These are phyloP conservation scores for Intubia oerlemansii DNA, from an alignment of 2,329 filamentous ascomycete genomes.

Conservation along the genomic window DNA sequence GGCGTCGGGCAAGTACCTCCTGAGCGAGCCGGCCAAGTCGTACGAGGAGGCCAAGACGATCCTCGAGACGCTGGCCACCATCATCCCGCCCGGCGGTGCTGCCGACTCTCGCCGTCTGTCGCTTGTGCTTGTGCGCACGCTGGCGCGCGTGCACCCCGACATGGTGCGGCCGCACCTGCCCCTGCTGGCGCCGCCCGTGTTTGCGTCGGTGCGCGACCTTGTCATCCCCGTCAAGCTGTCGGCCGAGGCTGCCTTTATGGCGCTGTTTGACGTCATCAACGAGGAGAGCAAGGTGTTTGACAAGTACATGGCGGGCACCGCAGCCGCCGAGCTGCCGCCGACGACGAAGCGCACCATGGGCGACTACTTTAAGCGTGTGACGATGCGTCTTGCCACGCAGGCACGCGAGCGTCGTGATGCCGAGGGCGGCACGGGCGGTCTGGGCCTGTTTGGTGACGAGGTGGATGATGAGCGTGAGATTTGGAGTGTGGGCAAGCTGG, in stretches of 20 bases:
- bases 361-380: constrained; percentile 78
- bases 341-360: constrained; percentile 58
- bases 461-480: constrained; percentile 86
- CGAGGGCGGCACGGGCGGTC: constrained; percentile 67
- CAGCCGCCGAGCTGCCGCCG: constrained; percentile 39
- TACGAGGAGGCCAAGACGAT: constrained; percentile 63
- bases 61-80: constrained; percentile 54
- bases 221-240: constrained; percentile 92
- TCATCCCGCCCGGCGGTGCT: constrained; percentile 58
- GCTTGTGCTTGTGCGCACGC: constrained; percentile 71
- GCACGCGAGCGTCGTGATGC: constrained; percentile 78
- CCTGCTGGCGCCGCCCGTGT: constrained; percentile 63
- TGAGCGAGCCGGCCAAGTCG: constrained; percentile 43
- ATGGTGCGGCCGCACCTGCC: constrained; percentile 63
- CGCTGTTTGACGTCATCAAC: constrained; percentile 76
- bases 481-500: constrained; percentile 84
- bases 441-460: constrained; percentile 80
- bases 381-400: constrained; percentile 63
- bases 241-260: constrained; percentile 83
- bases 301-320: constrained; percentile 58
- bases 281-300: constrained; percentile 75
- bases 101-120: constrained; percentile 69
- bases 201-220: constrained; percentile 71
- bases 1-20: constrained; percentile 75
- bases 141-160: constrained; percentile 59